These are phyloP conservation scores for Withania somnifera DNA, from an alignment of 305 asterid species.

Conservation along the genomic window DNA sequence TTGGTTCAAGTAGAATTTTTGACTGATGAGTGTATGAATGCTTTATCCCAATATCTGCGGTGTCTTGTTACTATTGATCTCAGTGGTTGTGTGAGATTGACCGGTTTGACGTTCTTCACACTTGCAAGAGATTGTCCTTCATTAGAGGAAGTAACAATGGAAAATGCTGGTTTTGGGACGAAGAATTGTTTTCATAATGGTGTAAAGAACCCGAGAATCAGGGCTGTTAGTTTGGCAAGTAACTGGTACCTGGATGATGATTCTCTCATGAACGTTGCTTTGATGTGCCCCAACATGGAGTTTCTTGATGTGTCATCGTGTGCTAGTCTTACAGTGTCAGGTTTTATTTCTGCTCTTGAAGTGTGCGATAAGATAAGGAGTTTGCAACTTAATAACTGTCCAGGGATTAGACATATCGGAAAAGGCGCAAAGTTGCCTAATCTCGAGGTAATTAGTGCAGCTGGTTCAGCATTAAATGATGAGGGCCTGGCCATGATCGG, in stretches of 20 bases:
- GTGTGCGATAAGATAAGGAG: constrained; percentile 1
- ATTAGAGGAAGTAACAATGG: constrained; percentile 3
- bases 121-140: constrained; percentile 8
- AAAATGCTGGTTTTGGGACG: not conserved
- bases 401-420: constrained; percentile 3
- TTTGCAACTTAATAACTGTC: not conserved
- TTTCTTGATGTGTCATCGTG: constrained; percentile 3
- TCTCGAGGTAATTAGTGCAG: constrained; percentile 9
- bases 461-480: not conserved
- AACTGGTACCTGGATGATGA: not conserved
- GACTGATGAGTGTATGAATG: constrained; percentile 1
- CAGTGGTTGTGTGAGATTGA: not conserved
- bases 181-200: not conserved
- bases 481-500: constrained; percentile 9
- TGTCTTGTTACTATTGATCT: constrained; percentile 4
- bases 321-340: not conserved
- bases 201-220: not conserved
- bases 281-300: constrained; percentile 9
- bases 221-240: not conserved
- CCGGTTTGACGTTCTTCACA: not conserved
- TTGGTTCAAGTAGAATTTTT: not conserved
- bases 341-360: constrained; percentile 4
- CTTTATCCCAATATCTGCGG: not conserved
- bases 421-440: constrained; percentile 6
- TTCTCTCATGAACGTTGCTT: constrained; percentile 2